A percentile compares a stretch with the other conserved stretches of the same genome.
These are phyloP conservation scores for Verticillium nonalfalfae DNA, from an alignment of 2,329 filamentous ascomycete species.

Conservation along the genomic window DNA sequence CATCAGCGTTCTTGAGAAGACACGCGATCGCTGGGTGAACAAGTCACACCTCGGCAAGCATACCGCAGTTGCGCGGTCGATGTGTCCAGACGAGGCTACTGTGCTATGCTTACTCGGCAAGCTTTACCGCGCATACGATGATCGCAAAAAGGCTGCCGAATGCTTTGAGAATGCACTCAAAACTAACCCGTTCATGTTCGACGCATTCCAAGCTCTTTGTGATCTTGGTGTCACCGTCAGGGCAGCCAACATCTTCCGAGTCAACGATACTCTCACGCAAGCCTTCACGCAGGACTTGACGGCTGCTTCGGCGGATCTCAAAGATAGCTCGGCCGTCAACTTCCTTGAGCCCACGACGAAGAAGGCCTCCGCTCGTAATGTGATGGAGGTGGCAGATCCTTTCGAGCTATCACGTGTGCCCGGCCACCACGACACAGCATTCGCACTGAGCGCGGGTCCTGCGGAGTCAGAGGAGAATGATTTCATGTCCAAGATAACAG, in stretches of 20 bases:
- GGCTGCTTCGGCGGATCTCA: conserved; percentile 25
- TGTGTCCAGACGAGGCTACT: conserved; percentile 75
- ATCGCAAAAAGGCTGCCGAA: conserved; percentile 75
- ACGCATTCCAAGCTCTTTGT: conserved; percentile 84
- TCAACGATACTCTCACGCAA: conserved; percentile 49
- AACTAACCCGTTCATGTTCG: conserved; percentile 95
- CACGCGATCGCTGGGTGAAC: conserved; percentile 66
- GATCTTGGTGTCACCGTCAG: conserved; percentile 79
- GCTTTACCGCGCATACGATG: conserved; percentile 75
- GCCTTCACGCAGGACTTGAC: conserved; percentile 33
- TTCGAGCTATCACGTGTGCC: conserved; percentile 40
- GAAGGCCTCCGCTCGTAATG: conserved; percentile 31
- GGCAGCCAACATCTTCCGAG: conserved; percentile 79
- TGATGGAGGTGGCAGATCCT: conserved; percentile 36
- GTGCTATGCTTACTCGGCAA: conserved; percentile 82
- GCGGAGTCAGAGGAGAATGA: conserved; percentile 42
- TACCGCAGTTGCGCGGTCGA: conserved; percentile 66
- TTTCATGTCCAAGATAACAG: conserved; percentile 50
- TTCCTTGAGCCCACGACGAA: conserved; percentile 33
- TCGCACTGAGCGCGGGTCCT: conserved; percentile 31
- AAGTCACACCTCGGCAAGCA: conserved; percentile 79
- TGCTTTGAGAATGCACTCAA: conserved; percentile 87
- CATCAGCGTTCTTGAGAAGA: conserved; percentile 76
- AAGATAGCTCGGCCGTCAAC: conserved; percentile 25
- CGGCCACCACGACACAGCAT: conserved; percentile 30